phyloP scores from a whole-genome alignment of 768 basidiomycete genomes.

The Phylloporus scabripes region DNA sequence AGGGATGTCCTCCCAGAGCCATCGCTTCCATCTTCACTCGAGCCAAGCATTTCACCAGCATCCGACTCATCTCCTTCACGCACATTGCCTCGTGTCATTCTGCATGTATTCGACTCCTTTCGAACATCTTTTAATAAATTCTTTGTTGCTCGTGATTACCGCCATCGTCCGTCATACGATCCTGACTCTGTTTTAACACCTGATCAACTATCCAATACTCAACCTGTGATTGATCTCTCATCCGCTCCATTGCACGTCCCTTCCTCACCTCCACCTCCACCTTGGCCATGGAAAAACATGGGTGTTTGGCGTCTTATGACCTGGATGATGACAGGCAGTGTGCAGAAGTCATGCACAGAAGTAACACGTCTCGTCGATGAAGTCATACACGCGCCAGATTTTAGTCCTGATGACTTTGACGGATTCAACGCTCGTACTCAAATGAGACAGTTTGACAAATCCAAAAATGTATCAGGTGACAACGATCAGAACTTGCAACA shows the following conservation, averaged over 20 bases:
- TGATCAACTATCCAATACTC: neutral
- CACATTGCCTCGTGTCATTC: neutral
- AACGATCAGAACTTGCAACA: neutral
- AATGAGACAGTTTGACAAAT: conserved; percentile 6
- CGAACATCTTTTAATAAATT: neutral
- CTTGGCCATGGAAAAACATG: conserved; percentile 14
- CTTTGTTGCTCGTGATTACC: neutral
- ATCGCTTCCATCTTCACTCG: neutral
- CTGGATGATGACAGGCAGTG: conserved; percentile 11
- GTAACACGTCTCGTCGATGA: conserved; percentile 2
- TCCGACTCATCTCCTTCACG: neutral
- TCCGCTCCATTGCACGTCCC: neutral
- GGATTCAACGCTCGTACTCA: conserved; percentile 11
- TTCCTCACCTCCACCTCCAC: neutral
- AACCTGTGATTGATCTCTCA: too few species aligned
- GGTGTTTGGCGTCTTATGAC: conserved; percentile 9
- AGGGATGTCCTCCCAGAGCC: neutral
- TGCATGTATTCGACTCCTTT: neutral
- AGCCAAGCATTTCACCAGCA: neutral
- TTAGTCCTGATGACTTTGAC: conserved; percentile 9
- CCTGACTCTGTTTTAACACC: neutral
- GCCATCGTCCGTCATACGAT: neutral
- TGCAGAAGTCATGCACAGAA: conserved; percentile 5
- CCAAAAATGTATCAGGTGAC: neutral
- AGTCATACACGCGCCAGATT: conserved; percentile 3